Evolutionary conservation across 139 green algal species (phyloP).

Genomic region (Chlorella sp.): DNA sequence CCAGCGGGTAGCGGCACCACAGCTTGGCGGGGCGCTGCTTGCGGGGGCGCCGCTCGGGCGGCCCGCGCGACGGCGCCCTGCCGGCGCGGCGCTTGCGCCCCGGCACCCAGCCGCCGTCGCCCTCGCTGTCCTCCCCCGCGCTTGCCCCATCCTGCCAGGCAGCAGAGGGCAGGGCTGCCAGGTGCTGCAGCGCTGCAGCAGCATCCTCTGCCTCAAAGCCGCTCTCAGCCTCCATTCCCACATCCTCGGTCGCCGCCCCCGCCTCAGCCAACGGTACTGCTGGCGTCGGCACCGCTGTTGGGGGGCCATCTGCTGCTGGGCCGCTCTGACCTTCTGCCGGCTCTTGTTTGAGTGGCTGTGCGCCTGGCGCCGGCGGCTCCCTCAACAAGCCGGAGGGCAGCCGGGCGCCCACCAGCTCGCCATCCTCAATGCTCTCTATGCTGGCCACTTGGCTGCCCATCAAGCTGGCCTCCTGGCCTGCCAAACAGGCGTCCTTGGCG

Average conservation of each 20-base stretch:
- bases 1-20: conserved; percentile 30
- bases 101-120: background rate
- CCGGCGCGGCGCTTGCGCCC: background rate
- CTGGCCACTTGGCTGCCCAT: too few relatives aligned
- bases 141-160: background rate
- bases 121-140: background rate
- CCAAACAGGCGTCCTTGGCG: too few relatives aligned
- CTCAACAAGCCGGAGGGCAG: background rate
- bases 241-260: too few relatives aligned
- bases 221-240: background rate
- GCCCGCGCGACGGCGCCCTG: too few relatives aligned
- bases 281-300: background rate
- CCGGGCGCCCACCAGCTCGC: background rate
- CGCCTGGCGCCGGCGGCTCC: background rate
- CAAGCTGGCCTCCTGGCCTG: too few relatives aligned
- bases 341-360: too few relatives aligned
- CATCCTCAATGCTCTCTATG: background rate
- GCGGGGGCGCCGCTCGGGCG: background rate
- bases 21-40: conserved; percentile 31
- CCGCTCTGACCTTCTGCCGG: background rate
- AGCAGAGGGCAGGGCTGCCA: background rate
- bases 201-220: background rate
- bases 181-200: background rate
- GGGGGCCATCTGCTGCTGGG: background rate
- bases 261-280: too few relatives aligned